Conservation (phyloP, 177 flowering plant species). For the Tripterygium wilfordii region DNA sequence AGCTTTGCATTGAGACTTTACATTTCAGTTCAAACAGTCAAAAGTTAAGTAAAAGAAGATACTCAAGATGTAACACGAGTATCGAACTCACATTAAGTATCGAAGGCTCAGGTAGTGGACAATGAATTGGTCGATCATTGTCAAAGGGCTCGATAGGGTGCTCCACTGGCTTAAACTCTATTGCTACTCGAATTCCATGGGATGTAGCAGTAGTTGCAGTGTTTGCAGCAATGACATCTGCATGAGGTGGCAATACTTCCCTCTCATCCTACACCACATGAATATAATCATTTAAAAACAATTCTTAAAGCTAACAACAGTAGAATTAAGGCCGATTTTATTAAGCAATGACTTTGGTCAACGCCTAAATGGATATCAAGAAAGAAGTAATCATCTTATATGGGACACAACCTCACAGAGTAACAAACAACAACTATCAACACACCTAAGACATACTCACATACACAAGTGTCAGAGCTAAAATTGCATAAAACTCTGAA, state of each 20-base stretch:
- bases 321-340: too few relatives aligned
- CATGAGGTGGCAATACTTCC: slow-evolving; percentile 41
- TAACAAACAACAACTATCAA: too few relatives aligned
- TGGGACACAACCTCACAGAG: too few relatives aligned
- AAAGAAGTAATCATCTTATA: too few relatives aligned
- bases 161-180: slow-evolving; percentile 90
- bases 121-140: slow-evolving; percentile 75
- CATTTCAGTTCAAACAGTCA: not conserved
- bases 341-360: too few relatives aligned
- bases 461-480: too few relatives aligned
- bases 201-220: slow-evolving; percentile 24
- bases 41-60: not conserved
- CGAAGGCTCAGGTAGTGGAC: slow-evolving; percentile 94
- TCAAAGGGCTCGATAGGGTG: slow-evolving; percentile 83
- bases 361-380: too few relatives aligned
- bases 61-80: not conserved
- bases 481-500: too few relatives aligned
- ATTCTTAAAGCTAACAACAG: not conserved
- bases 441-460: too few relatives aligned
- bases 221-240: slow-evolving; percentile 31
- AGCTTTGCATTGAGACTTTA: not conserved
- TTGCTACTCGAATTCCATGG: slow-evolving; percentile 81
- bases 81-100: slow-evolving; percentile 75
- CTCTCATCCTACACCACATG: slow-evolving; percentile 49
- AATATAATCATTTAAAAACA: not conserved